These are phyloP conservation scores for Diplocarpon rosae DNA, from an alignment of 2,329 filamentous ascomycete species.

Conservation along the genomic window DNA sequence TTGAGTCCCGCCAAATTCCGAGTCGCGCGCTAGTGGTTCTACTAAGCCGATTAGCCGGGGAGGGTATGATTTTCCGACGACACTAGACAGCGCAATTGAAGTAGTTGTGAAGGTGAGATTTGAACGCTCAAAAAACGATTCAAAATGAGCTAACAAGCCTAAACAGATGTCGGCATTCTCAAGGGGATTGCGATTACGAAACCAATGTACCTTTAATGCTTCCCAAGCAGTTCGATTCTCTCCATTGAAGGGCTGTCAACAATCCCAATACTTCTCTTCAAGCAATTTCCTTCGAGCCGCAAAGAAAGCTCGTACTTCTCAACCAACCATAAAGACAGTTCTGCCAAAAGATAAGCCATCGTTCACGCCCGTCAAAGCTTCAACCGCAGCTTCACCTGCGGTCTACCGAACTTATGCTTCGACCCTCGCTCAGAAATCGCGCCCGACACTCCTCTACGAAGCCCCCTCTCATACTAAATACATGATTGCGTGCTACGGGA, in stretches of 20 bases:
- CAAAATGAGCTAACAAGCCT: conserved; percentile 8
- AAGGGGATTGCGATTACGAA: conserved; percentile 24
- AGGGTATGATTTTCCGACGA: conserved; percentile 12
- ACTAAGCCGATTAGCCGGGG: conserved; percentile 5
- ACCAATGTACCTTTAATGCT: conserved; percentile 10
- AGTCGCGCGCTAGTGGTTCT: conserved; percentile 3
- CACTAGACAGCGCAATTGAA: not conserved
- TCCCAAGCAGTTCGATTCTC: conserved; percentile 9
- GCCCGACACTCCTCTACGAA: conserved; percentile 51
- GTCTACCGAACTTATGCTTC: conserved; percentile 38
- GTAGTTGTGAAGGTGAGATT: conserved; percentile 12
- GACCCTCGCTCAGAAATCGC: conserved; percentile 41
- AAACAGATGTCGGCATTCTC: conserved; percentile 29
- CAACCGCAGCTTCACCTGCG: conserved; percentile 1
- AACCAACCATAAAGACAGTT: conserved; percentile 1
- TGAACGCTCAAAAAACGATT: not conserved
- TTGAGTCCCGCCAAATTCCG: conserved; percentile 19
- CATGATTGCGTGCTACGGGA: conserved; percentile 46
- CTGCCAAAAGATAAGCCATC: conserved; percentile 3
- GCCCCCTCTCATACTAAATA: conserved; percentile 53
- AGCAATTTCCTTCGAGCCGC: conserved; percentile 14
- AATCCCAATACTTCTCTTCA: conserved; percentile 16
- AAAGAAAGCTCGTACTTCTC: conserved; percentile 8
- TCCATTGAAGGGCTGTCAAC: conserved; percentile 9
- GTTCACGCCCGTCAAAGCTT: conserved; percentile 1